Conservation (phyloP, 768 basidiomycete species). For the Phaeolepiota aurea region DNA sequence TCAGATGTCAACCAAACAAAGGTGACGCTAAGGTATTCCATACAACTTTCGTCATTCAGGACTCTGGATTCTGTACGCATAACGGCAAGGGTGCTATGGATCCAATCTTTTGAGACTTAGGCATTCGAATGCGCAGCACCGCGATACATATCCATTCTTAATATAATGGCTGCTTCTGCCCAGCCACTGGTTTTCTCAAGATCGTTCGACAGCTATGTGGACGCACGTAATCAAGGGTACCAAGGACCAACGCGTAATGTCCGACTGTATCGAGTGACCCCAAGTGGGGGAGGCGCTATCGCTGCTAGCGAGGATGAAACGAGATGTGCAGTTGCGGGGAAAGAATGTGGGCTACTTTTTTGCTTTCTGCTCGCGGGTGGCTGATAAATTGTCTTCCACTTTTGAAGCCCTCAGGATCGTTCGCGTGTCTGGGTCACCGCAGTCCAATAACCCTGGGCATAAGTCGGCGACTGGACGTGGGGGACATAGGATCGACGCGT, state of each 20-base stretch:
- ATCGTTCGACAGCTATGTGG: slow-evolving; percentile 9
- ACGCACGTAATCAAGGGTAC: slow-evolving; percentile 30
- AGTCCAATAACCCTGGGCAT: slow-evolving; percentile 30
- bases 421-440: slow-evolving; percentile 42
- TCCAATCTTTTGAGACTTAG: too few species aligned
- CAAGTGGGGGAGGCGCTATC: slow-evolving; percentile 58
- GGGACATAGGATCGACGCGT: slow-evolving; percentile 61
- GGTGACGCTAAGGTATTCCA: too few species aligned
- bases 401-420: slow-evolving; percentile 58
- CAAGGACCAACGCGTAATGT: slow-evolving; percentile 42
- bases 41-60: too few species aligned
- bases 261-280: slow-evolving; percentile 49
- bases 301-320: slow-evolving; percentile 59
- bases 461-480: slow-evolving; percentile 48
- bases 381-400: background rate
- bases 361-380: background rate
- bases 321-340: slow-evolving; percentile 69
- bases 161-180: too few species aligned
- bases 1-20: too few species aligned
- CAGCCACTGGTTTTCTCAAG: background rate
- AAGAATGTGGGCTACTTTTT: slow-evolving; percentile 63
- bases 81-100: too few species aligned
- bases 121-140: too few species aligned
- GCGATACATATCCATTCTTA: too few species aligned
- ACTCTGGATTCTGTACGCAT: too few species aligned